Conservation (phyloP, 1,284 basidiomycete genomes). For the Ustilago sp. region DNA sequence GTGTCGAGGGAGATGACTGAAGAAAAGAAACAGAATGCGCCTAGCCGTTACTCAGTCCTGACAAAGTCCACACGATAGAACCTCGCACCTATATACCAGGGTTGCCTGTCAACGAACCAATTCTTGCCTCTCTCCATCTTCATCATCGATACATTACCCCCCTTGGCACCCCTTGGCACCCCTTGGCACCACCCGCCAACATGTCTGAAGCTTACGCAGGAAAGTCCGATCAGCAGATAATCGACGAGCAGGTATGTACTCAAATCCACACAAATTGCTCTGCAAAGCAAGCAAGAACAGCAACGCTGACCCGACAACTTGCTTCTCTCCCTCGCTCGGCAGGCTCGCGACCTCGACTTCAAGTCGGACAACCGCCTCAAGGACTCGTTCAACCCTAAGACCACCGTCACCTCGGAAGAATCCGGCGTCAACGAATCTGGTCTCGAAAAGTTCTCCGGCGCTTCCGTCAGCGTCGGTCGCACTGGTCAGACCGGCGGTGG, state of each 20-base stretch:
- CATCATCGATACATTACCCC: constrained; percentile 2
- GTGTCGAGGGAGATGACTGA: background rate
- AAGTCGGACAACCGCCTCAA: constrained; percentile 52
- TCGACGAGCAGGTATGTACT: constrained; percentile 51
- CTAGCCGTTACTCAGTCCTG: background rate
- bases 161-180: background rate
- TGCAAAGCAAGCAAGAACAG: background rate
- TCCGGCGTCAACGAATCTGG: constrained; percentile 60
- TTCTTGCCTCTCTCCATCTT: background rate
- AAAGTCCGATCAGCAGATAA: constrained; percentile 62
- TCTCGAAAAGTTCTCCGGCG: constrained; percentile 52
- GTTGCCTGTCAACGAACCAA: background rate
- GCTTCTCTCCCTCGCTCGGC: background rate
- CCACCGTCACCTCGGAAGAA: constrained; percentile 54
- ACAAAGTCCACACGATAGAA: background rate
- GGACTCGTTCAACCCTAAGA: constrained; percentile 53
- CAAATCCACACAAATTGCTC: background rate
- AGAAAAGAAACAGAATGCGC: background rate
- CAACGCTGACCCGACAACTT: background rate
- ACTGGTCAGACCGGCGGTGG: constrained; percentile 60
- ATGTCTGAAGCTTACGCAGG: constrained; percentile 62
- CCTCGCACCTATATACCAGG: background rate
- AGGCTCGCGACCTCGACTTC: constrained; percentile 45
- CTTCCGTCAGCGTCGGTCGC: constrained; percentile 48
- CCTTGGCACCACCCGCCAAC: background rate